Conservation (phyloP, 2,329 filamentous ascomycete genomes). For the Pyrenophora teres region DNA sequence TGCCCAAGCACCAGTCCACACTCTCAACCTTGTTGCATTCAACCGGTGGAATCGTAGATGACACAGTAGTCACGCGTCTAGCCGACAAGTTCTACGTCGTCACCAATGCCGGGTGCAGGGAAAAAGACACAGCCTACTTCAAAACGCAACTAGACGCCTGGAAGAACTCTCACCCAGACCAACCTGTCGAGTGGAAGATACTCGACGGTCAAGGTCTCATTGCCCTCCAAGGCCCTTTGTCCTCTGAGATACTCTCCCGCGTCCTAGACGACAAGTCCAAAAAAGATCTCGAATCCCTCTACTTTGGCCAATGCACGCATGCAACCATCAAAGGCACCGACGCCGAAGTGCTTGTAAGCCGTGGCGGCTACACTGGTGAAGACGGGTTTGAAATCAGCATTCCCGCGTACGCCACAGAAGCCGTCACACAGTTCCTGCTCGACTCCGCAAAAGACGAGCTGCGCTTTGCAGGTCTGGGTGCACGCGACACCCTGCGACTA, state of each 20-base stretch:
- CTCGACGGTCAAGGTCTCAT: conserved; percentile 77
- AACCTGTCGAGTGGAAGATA: conserved; percentile 69
- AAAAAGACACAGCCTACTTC: conserved; percentile 84
- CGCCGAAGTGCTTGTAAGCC: conserved; percentile 70
- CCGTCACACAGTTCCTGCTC: conserved; percentile 72
- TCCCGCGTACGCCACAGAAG: conserved; percentile 66
- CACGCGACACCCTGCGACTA: conserved; percentile 87
- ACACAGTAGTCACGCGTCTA: conserved; percentile 85
- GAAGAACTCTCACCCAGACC: conserved; percentile 44
- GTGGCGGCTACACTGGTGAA: conserved; percentile 95
- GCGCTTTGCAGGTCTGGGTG: conserved; percentile 84
- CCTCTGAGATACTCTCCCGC: conserved; percentile 69
- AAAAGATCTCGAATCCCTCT: conserved; percentile 61
- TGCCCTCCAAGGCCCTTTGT: conserved; percentile 85
- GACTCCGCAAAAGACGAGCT: conserved; percentile 65
- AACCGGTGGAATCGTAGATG: conserved; percentile 91
- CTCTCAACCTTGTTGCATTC: conserved; percentile 79
- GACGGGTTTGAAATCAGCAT: conserved; percentile 98
- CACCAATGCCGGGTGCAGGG: conserved; percentile 88
- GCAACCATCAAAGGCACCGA: conserved; percentile 66
- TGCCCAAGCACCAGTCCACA: conserved; percentile 72
- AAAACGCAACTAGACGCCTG: conserved; percentile 65
- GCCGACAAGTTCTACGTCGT: conserved; percentile 78
- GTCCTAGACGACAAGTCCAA: conserved; percentile 60
- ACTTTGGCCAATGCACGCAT: conserved; percentile 78